phyloP scores from a whole-genome alignment of 805 yeast species.

The Debaryomyces tyrocola region DNA sequence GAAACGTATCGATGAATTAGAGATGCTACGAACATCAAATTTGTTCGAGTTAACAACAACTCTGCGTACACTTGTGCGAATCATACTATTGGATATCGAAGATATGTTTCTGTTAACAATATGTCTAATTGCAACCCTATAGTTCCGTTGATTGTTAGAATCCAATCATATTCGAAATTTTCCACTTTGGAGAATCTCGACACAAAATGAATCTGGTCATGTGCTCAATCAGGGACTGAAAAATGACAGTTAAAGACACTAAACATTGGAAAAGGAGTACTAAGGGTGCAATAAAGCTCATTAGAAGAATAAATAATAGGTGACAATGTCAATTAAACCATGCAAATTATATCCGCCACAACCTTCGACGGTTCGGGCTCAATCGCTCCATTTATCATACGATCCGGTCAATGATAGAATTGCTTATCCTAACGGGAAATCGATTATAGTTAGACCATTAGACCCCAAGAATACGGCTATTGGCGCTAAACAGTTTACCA shows the following conservation, averaged over 20 bases:
- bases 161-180: constrained; percentile 8
- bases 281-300: no score
- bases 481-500: constrained; percentile 62
- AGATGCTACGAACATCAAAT: constrained; percentile 1
- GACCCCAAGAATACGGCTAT: constrained; percentile 44
- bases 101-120: not conserved
- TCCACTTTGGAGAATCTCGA: not conserved
- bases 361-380: constrained; percentile 75
- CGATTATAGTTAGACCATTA: constrained; percentile 70
- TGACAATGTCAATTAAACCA: constrained; percentile 30
- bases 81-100: not conserved
- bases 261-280: no score
- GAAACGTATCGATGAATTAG: not conserved
- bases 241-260: no score
- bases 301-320: no score
- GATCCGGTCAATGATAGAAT: constrained; percentile 67
- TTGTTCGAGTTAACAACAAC: constrained; percentile 1
- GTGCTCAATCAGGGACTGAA: no score
- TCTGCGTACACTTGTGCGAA: constrained; percentile 3
- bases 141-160: constrained; percentile 1
- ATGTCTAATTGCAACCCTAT: not conserved
- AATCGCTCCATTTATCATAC: constrained; percentile 70
- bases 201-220: constrained; percentile 1
- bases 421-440: constrained; percentile 81
- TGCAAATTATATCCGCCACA: constrained; percentile 60